These are phyloP conservation scores for Podila minutissima DNA, from an alignment of 192 early-diverging fungal genomes.

Conservation along the genomic window DNA sequence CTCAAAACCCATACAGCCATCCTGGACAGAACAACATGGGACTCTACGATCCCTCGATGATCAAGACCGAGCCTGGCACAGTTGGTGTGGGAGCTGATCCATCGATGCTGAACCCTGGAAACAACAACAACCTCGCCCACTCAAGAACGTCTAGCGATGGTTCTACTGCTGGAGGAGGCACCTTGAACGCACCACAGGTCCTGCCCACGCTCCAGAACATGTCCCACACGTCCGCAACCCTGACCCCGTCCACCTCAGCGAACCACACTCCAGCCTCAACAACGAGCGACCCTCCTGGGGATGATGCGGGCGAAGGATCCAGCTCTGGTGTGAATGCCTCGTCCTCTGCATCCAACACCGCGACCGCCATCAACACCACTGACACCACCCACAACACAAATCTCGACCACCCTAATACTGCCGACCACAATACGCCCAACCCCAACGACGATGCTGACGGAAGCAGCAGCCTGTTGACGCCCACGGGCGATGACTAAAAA, in stretches of 20 bases:
- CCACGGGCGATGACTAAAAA: constrained; percentile 1
- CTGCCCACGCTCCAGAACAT: not conserved
- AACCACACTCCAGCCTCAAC: not conserved
- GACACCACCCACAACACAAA: not conserved
- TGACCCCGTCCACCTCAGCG: not conserved
- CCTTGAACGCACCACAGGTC: not conserved
- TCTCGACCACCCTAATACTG: constrained; percentile 3
- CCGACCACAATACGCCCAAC: too few relatives aligned
- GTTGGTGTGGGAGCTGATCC: not conserved
- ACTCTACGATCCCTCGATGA: not conserved
- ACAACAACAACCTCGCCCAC: constrained; percentile 5
- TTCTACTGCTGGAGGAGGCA: not conserved
- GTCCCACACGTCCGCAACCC: not conserved
- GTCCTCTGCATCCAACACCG: too few relatives aligned
- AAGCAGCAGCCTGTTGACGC: not conserved
- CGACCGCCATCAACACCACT: not conserved
- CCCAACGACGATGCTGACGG: not conserved
- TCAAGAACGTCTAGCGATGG: not conserved
- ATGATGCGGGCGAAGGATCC: not conserved
- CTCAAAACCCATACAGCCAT: constrained; percentile 1
- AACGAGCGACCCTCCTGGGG: not conserved
- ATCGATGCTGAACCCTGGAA: not conserved
- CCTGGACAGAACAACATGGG: constrained; percentile 10
- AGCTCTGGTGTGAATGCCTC: not conserved
- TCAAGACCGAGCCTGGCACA: constrained; percentile 7